phyloP scores from a whole-genome alignment of 345 rosid species.

The Kernera saxatilis region DNA sequence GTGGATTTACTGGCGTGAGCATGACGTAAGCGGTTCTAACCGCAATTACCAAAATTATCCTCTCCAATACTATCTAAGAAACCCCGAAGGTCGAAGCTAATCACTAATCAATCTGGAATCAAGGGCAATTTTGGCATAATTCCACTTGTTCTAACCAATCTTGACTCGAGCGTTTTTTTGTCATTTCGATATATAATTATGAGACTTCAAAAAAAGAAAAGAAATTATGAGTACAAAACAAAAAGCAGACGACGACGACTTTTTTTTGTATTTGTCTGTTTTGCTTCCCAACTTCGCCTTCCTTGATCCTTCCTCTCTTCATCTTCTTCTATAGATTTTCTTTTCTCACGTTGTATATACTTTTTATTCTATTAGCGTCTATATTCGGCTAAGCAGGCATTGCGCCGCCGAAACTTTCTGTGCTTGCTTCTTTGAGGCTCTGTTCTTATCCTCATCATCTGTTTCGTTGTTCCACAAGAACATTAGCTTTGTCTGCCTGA shows the following conservation, averaged over 20 bases:
- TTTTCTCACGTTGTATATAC: neutral
- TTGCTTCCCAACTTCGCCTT: slow-evolving; percentile 23
- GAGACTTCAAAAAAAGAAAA: too few species aligned
- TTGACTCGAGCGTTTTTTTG: neutral
- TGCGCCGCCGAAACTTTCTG: neutral
- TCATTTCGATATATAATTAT: too few species aligned
- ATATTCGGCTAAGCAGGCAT: neutral
- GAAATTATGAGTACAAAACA: neutral
- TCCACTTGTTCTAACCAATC: too few species aligned
- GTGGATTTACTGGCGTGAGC: neutral
- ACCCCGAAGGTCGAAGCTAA: too few species aligned
- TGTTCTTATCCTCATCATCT: slow-evolving; percentile 2
- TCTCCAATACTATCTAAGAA: too few species aligned
- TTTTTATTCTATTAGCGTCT: neutral
- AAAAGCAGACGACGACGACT: slow-evolving; percentile 2
- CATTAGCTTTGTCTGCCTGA: slow-evolving; percentile 7
- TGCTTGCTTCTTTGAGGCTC: neutral
- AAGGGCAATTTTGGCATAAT: neutral
- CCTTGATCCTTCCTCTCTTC: slow-evolving; percentile 23
- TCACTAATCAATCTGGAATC: too few species aligned
- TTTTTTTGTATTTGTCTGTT: neutral
- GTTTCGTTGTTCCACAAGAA: neutral
- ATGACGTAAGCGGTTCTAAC: neutral
- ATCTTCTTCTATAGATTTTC: neutral
- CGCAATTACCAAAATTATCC: neutral